phyloP scores from a whole-genome alignment of 2,329 filamentous ascomycete genomes.

The Coniosporium tulheliwenetii region DNA sequence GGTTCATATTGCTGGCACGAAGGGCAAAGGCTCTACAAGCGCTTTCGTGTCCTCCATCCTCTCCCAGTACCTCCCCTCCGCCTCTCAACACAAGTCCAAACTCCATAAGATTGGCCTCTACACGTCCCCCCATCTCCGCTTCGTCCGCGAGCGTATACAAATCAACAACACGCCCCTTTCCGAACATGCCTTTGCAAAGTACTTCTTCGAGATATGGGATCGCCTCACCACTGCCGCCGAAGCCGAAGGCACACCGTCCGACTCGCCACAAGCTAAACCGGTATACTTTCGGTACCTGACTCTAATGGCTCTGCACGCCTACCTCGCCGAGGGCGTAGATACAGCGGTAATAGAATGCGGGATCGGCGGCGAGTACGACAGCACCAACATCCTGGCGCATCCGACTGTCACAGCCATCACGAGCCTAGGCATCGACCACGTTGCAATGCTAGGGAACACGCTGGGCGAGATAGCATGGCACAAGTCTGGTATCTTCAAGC shows the following conservation, averaged over 20 bases:
- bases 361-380: constrained; percentile 85
- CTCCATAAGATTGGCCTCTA: constrained; percentile 56
- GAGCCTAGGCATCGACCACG: constrained; percentile 74
- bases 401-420: constrained; percentile 62
- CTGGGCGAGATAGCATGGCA: constrained; percentile 81
- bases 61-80: constrained; percentile 38
- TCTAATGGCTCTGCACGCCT: constrained; percentile 73
- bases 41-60: constrained; percentile 72
- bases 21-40: constrained; percentile 83
- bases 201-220: constrained; percentile 80
- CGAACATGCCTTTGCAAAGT: constrained; percentile 52
- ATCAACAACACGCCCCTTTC: constrained; percentile 59
- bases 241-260: constrained; percentile 26
- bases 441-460: constrained; percentile 62
- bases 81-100: constrained; percentile 12
- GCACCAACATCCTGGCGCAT: constrained; percentile 66
- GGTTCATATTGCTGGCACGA: constrained; percentile 84
- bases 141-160: constrained; percentile 70
- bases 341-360: constrained; percentile 82
- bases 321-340: constrained; percentile 58
- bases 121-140: constrained; percentile 73
- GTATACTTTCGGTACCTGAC: constrained; percentile 90
- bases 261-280: constrained; percentile 50
- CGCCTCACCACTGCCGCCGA: constrained; percentile 38
- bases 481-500: constrained; percentile 77